Conservation (phyloP, 2,329 filamentous ascomycete species). For the Nemania diffusa region DNA sequence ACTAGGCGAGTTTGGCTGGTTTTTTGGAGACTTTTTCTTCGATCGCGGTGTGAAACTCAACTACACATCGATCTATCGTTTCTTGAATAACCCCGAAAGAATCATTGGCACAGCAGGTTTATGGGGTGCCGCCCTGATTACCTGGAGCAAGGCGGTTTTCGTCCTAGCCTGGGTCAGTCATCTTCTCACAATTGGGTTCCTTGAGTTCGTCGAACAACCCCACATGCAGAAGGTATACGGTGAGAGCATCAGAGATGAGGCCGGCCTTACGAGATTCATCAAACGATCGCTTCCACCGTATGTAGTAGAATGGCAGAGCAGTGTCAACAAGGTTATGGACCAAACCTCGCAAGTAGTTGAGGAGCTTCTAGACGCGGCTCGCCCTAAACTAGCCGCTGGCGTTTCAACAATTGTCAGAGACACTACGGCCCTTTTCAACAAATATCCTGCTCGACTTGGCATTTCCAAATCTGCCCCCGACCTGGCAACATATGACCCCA, state of each 20-base stretch:
- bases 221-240: constrained; percentile 99
- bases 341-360: constrained; percentile 90
- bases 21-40: constrained; percentile 99
- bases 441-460: constrained; percentile 86
- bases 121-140: constrained; percentile 94
- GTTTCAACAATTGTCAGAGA: constrained; percentile 90
- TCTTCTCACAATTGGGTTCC: constrained; percentile 84
- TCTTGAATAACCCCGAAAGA: constrained; percentile 96
- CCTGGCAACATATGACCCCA: constrained; percentile 80
- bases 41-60: constrained; percentile 88
- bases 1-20: constrained; percentile 98
- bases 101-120: constrained; percentile 93
- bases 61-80: constrained; percentile 97
- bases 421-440: constrained; percentile 87
- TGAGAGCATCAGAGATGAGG: constrained; percentile 81
- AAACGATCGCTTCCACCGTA: constrained; percentile 86
- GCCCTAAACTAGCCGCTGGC: constrained; percentile 85
- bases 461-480: constrained; percentile 83
- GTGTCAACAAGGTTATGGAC: constrained; percentile 86
- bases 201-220: constrained; percentile 92
- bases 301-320: constrained; percentile 84
- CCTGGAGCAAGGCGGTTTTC: constrained; percentile 87
- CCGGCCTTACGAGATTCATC: constrained; percentile 91
- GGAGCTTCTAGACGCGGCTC: constrained; percentile 85
- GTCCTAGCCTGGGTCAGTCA: constrained; percentile 87